These are phyloP conservation scores for Galerina sulciceps DNA, from an alignment of 768 basidiomycete genomes.

Conservation along the genomic window DNA sequence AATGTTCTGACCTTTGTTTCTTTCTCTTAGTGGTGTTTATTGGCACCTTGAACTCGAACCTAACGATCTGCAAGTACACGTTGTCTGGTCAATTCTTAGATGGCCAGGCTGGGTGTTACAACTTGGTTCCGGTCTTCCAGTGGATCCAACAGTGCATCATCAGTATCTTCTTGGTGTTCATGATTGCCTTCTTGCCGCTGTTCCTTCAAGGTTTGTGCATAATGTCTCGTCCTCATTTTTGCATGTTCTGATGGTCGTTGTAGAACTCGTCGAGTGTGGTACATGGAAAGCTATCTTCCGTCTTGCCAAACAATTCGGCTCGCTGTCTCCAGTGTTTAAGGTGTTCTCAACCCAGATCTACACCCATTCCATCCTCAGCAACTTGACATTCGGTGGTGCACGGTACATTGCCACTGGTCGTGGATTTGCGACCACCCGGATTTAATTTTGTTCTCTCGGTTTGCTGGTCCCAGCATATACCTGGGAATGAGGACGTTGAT, in stretches of 20 bases:
- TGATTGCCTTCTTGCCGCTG: conserved; percentile 92
- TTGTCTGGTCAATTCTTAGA: conserved; percentile 71
- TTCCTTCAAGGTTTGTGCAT: conserved; percentile 86
- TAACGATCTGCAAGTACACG: conserved; percentile 83
- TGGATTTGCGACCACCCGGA: conserved; percentile 96
- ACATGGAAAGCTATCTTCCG: conserved; percentile 91
- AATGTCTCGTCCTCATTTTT: not conserved
- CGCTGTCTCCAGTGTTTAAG: conserved; percentile 94
- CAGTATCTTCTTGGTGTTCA: conserved; percentile 97
- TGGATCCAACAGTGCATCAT: conserved; percentile 98
- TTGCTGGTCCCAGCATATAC: conserved; percentile 98
- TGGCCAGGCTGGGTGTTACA: conserved; percentile 89
- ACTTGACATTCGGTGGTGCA: conserved; percentile 96
- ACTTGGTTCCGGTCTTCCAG: conserved; percentile 87
- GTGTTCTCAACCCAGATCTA: conserved; percentile 98
- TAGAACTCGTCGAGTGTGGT: conserved; percentile 67
- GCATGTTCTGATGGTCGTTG: conserved; percentile 7
- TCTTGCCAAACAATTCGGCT: conserved; percentile 91
- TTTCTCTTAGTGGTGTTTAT: conserved; percentile 81
- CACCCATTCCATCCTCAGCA: conserved; percentile 95
- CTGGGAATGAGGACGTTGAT: conserved; percentile 92
- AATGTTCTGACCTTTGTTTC: conserved; percentile 17
- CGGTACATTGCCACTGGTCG: conserved; percentile 98
- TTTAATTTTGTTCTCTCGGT: conserved; percentile 96
- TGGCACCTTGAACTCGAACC: conserved; percentile 84